Conservation (phyloP, 1,284 basidiomycete genomes). For the Melanopsichium pennsylvanicum region DNA sequence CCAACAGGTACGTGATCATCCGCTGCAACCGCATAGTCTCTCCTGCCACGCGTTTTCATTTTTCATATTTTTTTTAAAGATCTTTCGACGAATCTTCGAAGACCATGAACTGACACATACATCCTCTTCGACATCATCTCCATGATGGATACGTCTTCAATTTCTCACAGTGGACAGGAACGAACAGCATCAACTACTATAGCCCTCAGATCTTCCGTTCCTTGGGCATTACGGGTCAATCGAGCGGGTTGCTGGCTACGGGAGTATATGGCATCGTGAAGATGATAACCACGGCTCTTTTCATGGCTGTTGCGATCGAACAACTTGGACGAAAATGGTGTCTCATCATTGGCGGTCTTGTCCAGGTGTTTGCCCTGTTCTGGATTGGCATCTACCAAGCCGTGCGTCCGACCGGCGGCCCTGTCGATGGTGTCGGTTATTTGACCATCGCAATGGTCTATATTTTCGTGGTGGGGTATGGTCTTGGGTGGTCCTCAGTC, state of each 20-base stretch:
- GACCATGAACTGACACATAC: too few species aligned
- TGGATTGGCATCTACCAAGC: slow-evolving; percentile 46
- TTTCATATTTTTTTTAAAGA: too few species aligned
- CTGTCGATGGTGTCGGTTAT: slow-evolving; percentile 34
- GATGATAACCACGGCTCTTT: slow-evolving; percentile 34
- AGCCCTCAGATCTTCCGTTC: slow-evolving; percentile 53
- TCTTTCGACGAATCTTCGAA: too few species aligned
- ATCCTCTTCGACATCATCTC: not conserved
- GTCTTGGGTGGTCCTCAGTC: slow-evolving; percentile 42
- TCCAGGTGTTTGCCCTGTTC: slow-evolving; percentile 34
- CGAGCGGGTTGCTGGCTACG: slow-evolving; percentile 43
- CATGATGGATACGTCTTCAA: not conserved
- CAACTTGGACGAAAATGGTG: slow-evolving; percentile 48
- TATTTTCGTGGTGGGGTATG: slow-evolving; percentile 36
- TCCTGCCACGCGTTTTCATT: too few species aligned
- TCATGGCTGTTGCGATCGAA: slow-evolving; percentile 42
- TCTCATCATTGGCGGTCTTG: slow-evolving; percentile 44
- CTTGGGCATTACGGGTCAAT: slow-evolving; percentile 53
- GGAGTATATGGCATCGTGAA: slow-evolving; percentile 49
- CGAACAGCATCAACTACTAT: slow-evolving; percentile 48
- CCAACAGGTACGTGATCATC: slow-evolving; percentile 32
- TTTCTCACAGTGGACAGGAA: slow-evolving; percentile 49
- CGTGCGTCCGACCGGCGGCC: slow-evolving; percentile 27
- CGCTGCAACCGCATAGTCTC: too few species aligned
- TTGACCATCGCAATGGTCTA: slow-evolving; percentile 46